Evolutionary conservation across 495 filamentous ascomycete genomes (phyloP).

Genomic region (Tuber brumale): DNA sequence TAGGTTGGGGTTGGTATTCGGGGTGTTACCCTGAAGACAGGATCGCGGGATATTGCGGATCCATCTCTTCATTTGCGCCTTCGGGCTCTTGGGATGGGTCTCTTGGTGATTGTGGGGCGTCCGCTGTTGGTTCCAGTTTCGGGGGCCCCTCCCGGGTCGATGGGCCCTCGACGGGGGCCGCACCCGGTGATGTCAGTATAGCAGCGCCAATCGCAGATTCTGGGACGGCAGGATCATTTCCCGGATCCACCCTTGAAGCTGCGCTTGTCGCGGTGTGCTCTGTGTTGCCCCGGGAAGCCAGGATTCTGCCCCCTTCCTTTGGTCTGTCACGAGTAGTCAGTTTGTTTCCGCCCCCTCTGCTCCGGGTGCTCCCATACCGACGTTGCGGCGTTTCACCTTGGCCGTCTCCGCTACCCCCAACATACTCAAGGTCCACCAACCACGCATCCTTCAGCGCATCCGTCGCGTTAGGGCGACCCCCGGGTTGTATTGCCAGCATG

Average conservation of each 20-base stretch:
- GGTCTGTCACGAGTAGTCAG: neutral
- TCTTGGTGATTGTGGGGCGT: neutral
- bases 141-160: neutral
- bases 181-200: neutral
- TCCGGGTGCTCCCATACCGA: neutral
- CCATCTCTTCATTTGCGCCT: neutral
- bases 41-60: neutral
- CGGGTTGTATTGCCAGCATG: neutral
- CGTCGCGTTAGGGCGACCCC: neutral
- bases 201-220: neutral
- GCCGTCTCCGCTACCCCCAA: neutral
- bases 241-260: neutral
- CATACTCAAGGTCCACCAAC: neutral
- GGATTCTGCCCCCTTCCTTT: neutral
- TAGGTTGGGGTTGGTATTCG: neutral
- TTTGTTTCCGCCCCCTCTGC: neutral
- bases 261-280: too few species aligned
- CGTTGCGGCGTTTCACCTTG: neutral
- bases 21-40: neutral
- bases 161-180: neutral
- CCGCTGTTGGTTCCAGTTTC: neutral
- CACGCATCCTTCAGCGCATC: conserved; percentile 5
- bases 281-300: neutral
- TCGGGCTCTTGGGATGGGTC: neutral
- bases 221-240: neutral